Evolutionary conservation across 2,329 filamentous ascomycete genomes (phyloP).

Genomic region (Xylariomycetidae sp.): DNA sequence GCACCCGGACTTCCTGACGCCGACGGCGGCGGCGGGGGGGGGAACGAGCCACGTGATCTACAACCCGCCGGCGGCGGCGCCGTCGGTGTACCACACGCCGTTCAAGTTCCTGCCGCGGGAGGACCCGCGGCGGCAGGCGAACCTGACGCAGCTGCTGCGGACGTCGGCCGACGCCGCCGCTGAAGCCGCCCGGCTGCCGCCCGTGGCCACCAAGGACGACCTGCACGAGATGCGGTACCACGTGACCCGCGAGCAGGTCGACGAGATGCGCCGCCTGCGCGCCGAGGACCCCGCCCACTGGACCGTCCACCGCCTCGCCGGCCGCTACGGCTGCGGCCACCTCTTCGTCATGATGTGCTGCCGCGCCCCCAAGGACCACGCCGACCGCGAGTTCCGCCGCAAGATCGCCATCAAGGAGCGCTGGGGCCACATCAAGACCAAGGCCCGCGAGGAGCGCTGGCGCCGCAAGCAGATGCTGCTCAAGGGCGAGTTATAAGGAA

Average conservation of each 20-base stretch:
- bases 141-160: constrained; percentile 39
- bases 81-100: constrained; percentile 59
- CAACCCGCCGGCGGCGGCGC: constrained; percentile 49
- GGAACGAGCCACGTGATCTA: constrained; percentile 42
- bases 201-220: constrained; percentile 8
- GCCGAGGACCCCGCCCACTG: constrained; percentile 46
- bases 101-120: constrained; percentile 57
- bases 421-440: constrained; percentile 51
- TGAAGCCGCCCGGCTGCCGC: constrained; percentile 22
- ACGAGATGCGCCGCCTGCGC: constrained; percentile 53
- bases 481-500: constrained; percentile 44
- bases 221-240: constrained; percentile 34
- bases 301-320: constrained; percentile 47
- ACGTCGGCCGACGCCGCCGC: constrained; percentile 19
- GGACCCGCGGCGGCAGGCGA: constrained; percentile 47
- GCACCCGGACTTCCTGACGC: constrained; percentile 50
- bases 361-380: constrained; percentile 42
- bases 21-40: constrained; percentile 20
- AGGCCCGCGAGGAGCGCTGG: constrained; percentile 49
- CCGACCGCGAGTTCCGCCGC: constrained; percentile 37
- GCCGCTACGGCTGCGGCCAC: constrained; percentile 48
- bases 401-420: constrained; percentile 43
- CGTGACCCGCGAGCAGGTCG: constrained; percentile 48
- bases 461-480: constrained; percentile 49
- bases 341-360: constrained; percentile 55